Conservation (phyloP, 257 asterid species). For the Capsicum pubescens region DNA sequence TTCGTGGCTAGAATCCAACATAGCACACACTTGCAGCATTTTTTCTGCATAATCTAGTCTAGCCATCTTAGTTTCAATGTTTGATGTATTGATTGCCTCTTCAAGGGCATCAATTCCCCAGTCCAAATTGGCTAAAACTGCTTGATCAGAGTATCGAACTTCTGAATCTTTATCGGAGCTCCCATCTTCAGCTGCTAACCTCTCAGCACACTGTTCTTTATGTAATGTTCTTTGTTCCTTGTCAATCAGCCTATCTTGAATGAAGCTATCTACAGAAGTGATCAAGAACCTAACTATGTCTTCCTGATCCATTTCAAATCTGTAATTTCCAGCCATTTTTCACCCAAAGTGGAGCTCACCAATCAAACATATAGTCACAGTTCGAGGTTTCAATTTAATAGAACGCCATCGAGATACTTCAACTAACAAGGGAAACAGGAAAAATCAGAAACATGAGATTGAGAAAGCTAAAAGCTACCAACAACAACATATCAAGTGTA, state of each 20-base stretch:
- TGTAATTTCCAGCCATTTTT: conserved; percentile 52
- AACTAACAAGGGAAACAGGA: background rate
- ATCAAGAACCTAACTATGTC: conserved; percentile 59
- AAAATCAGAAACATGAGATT: background rate
- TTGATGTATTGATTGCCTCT: conserved; percentile 74
- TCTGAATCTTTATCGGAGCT: conserved; percentile 46
- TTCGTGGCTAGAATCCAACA: conserved; percentile 59
- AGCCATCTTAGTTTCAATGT: conserved; percentile 72
- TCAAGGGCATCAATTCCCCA: conserved; percentile 94
- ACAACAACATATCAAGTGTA: too few species aligned
- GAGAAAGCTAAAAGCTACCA: background rate
- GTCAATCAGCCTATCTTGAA: conserved; percentile 63
- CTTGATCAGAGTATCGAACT: conserved; percentile 80
- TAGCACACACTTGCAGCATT: conserved; percentile 82
- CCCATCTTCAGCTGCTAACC: conserved; percentile 74
- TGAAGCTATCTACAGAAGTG: conserved; percentile 55
- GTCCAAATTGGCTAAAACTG: conserved; percentile 78
- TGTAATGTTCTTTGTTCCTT: conserved; percentile 59
- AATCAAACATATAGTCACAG: background rate
- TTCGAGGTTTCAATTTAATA: background rate
- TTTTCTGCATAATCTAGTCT: conserved; percentile 74
- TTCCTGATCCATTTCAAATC: conserved; percentile 68
- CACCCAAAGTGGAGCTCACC: background rate
- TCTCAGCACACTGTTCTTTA: conserved; percentile 79
- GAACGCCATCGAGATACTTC: background rate